Percentiles rank a stretch among this genome's conserved stretches.
These are phyloP conservation scores for Podospora conica DNA, from an alignment of 495 filamentous ascomycete genomes.

Conservation along the genomic window DNA sequence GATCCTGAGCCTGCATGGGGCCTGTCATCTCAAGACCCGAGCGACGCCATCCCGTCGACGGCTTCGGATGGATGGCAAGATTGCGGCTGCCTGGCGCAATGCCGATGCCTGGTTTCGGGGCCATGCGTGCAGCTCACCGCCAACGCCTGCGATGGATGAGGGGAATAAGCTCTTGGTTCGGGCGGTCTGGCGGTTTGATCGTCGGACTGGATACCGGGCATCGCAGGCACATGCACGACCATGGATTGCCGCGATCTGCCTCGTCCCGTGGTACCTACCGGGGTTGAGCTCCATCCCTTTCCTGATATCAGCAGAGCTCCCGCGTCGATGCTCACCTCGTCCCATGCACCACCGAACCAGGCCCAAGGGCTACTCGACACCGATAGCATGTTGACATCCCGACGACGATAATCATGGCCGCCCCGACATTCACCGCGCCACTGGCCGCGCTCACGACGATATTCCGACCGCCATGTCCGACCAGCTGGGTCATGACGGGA, in stretches of 20 bases:
- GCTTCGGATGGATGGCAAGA: not conserved
- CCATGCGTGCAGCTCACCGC: not conserved
- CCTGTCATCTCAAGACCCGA: not conserved
- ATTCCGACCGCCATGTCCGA: constrained; percentile 36
- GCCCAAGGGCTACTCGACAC: not conserved
- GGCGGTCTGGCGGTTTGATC: constrained; percentile 8
- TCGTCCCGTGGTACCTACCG: constrained; percentile 1
- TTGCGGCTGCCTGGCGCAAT: not conserved
- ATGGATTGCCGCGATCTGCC: not conserved
- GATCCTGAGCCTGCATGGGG: not conserved
- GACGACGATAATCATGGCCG: not conserved
- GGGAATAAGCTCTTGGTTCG: not conserved
- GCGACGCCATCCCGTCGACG: not conserved
- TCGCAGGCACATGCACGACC: constrained; percentile 3
- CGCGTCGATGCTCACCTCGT: not conserved
- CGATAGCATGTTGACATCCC: constrained; percentile 1
- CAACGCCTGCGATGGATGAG: not conserved
- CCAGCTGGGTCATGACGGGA: constrained; percentile 34
- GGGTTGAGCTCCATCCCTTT: not conserved
- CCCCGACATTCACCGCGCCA: constrained; percentile 18
- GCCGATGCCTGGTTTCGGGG: not conserved
- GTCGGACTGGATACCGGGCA: constrained; percentile 5
- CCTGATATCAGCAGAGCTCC: not conserved
- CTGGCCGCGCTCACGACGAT: constrained; percentile 36
- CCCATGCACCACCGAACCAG: not conserved